Evolutionary conservation across 768 basidiomycete species (phyloP).

Genomic region (Tricholomella constricta): DNA sequence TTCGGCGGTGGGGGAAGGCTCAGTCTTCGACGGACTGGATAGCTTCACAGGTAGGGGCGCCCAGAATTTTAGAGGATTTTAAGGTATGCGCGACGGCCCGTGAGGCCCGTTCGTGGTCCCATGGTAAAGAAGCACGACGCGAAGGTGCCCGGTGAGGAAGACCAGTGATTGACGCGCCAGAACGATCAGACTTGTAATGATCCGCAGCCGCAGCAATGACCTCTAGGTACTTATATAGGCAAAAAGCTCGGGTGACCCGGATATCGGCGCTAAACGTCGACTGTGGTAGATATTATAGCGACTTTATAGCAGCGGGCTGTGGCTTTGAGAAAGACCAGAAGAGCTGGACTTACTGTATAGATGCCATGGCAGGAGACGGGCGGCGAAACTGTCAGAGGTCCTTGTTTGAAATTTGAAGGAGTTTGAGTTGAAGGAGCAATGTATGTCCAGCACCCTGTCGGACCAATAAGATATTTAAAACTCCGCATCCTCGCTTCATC

Average conservation of each 20-base stretch:
- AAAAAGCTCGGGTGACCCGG: background rate
- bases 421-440: constrained; percentile 1
- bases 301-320: background rate
- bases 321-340: background rate
- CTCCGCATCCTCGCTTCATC: constrained; percentile 23
- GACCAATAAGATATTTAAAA: constrained; percentile 21
- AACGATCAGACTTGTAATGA: background rate
- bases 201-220: constrained; percentile 4
- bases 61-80: background rate
- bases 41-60: background rate
- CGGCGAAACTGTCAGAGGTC: background rate
- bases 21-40: background rate
- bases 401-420: constrained; percentile 7
- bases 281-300: too few relatives aligned
- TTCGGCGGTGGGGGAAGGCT: background rate
- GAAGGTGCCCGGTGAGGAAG: background rate
- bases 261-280: background rate
- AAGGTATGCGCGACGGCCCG: constrained; percentile 14
- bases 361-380: background rate
- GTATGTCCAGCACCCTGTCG: background rate
- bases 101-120: constrained; percentile 6
- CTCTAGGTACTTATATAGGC: background rate
- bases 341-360: background rate
- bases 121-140: background rate
- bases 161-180: constrained; percentile 5